Evolutionary conservation across 164 flowering plant genomes (phyloP).

Genomic region (Kalanchoe fedtschenkoi): DNA sequence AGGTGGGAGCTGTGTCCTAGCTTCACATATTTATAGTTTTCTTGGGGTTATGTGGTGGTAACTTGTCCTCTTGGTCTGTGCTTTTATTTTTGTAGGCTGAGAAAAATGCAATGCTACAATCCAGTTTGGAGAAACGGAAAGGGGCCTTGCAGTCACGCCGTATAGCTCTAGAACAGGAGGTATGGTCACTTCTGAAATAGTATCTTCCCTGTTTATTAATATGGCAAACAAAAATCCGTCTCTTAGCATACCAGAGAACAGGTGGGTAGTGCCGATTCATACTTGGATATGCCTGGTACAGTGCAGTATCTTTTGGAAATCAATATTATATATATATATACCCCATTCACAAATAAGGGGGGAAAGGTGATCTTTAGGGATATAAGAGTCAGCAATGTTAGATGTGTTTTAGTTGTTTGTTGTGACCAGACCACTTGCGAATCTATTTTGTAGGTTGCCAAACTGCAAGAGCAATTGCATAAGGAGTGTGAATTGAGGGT

Average conservation of each 20-base stretch:
- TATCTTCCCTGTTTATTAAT: not conserved
- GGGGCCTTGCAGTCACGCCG: slow-evolving; percentile 61
- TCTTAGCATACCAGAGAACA: too few relatives aligned
- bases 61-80: not conserved
- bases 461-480: slow-evolving; percentile 63
- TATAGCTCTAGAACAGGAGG: slow-evolving; percentile 76
- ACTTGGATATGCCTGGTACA: not conserved
- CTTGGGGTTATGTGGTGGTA: slow-evolving; percentile 4
- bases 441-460: slow-evolving; percentile 46
- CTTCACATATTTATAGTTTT: not conserved
- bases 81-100: slow-evolving; percentile 28
- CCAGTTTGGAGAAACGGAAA: slow-evolving; percentile 49
- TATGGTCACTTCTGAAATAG: slow-evolving; percentile 17
- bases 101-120: slow-evolving; percentile 47
- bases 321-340: too few relatives aligned
- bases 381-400: not conserved
- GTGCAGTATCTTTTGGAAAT: not conserved
- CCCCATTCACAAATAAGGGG: too few relatives aligned
- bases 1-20: slow-evolving; percentile 31
- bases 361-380: not conserved
- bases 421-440: not conserved
- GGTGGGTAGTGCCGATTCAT: too few relatives aligned
- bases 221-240: not conserved
- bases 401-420: not conserved
- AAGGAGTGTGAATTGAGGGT: slow-evolving; percentile 58